Conservation (phyloP, 2,329 filamentous ascomycete genomes). For the Lecanosticta acicola region DNA sequence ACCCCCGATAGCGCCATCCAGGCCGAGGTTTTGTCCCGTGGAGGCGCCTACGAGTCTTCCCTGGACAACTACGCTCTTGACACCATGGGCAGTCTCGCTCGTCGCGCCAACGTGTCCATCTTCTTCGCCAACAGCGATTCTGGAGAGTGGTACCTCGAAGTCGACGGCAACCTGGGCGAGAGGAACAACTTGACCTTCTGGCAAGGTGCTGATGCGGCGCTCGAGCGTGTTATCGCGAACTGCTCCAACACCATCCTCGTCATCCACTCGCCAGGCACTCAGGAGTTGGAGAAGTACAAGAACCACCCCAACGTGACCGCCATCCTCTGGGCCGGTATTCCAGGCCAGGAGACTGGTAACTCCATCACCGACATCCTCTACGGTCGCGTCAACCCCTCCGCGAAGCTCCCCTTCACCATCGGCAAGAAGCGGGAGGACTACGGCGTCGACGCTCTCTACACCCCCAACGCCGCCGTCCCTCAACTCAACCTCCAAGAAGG, state of each 20-base stretch:
- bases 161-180: constrained; percentile 41
- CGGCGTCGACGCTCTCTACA: constrained; percentile 25
- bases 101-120: constrained; percentile 32
- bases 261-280: constrained; percentile 27
- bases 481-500: constrained; percentile 47
- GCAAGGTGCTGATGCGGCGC: constrained; percentile 42
- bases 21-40: constrained; percentile 21
- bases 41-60: constrained; percentile 23
- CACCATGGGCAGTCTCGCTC: constrained; percentile 27
- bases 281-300: constrained; percentile 28
- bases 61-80: constrained; percentile 26
- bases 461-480: constrained; percentile 37
- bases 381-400: constrained; percentile 26
- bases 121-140: constrained; percentile 47
- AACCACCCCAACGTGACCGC: constrained; percentile 31
- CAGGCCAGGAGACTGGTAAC: constrained; percentile 29
- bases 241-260: constrained; percentile 31
- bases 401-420: constrained; percentile 30
- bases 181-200: constrained; percentile 46
- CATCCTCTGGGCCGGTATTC: constrained; percentile 28
- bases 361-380: constrained; percentile 29
- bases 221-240: constrained; percentile 52
- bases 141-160: constrained; percentile 47
- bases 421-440: constrained; percentile 29
- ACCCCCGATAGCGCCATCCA: constrained; percentile 29